A percentile compares a stretch with the other conserved stretches of the same genome.
Evolutionary conservation across 768 basidiomycete species (phyloP).

Genomic region (Pholiota microspora): DNA sequence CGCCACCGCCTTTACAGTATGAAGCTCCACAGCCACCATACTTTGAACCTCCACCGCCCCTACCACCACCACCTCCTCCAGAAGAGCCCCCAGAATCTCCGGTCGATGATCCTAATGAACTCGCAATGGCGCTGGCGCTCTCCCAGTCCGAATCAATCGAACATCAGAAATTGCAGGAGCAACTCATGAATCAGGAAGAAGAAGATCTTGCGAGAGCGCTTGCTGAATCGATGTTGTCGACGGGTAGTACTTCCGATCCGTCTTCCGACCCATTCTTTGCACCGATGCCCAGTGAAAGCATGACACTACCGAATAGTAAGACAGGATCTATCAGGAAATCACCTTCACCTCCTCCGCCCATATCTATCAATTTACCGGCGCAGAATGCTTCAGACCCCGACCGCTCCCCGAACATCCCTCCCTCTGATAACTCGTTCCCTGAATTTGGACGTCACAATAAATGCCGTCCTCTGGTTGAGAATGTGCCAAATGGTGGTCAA

Average conservation of each 20-base stretch:
- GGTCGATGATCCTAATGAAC: conserved; percentile 40
- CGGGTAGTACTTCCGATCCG: conserved; percentile 11
- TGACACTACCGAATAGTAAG: not conserved
- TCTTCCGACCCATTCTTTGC: conserved; percentile 12
- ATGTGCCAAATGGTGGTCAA: not conserved
- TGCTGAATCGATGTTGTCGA: conserved; percentile 33
- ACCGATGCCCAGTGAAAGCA: not conserved
- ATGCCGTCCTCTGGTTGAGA: conserved; percentile 16
- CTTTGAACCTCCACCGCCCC: conserved; percentile 16
- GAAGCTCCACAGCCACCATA: conserved; percentile 14
- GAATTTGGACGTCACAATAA: conserved; percentile 20
- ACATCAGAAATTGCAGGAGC: conserved; percentile 29
- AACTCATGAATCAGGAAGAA: conserved; percentile 50
- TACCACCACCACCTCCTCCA: conserved; percentile 7
- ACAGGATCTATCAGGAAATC: not conserved
- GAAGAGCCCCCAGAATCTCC: conserved; percentile 15
- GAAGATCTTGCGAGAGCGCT: conserved; percentile 66
- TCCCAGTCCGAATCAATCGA: conserved; percentile 45
- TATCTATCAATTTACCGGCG: not conserved
- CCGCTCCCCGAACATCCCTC: not conserved
- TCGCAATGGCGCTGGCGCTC: conserved; percentile 45
- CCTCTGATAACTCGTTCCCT: conserved; percentile 4
- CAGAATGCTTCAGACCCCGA: not conserved
- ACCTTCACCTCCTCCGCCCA: not conserved
- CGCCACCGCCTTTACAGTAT: conserved; percentile 10